Evolutionary conservation across 345 rosid genomes (phyloP).

Genomic region (Salix purpurea): DNA sequence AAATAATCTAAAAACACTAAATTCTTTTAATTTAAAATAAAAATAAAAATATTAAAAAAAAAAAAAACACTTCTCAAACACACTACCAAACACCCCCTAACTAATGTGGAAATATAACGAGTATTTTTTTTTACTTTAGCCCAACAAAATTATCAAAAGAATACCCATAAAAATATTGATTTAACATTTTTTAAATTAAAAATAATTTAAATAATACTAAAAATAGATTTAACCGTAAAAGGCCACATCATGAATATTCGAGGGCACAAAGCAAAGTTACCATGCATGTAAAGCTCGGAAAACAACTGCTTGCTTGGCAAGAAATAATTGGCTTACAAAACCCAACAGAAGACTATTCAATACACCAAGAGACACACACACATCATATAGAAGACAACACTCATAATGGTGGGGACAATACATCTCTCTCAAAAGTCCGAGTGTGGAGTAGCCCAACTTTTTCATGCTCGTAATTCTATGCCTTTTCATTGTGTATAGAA

Average conservation of each 20-base stretch:
- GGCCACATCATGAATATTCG: neutral
- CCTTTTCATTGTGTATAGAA: neutral
- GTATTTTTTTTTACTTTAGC: no score
- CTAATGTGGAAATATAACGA: no score
- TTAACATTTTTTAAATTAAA: no score
- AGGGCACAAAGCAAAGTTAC: neutral
- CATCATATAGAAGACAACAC: neutral
- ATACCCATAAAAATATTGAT: no score
- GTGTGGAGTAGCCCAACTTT: neutral
- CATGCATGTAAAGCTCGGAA: neutral
- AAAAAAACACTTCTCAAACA: no score
- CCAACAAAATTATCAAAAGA: no score
- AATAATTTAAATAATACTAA: no score
- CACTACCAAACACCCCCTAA: no score
- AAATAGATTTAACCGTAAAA: no score
- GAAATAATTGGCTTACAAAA: neutral
- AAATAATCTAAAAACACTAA: no score
- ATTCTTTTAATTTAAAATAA: no score
- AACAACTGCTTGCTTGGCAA: neutral
- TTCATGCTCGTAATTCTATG: neutral
- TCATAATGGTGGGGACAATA: neutral
- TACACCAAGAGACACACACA: neutral
- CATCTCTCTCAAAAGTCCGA: neutral
- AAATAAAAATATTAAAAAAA: no score
- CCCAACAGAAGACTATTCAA: neutral